Evolutionary conservation across 139 green algal species (phyloP).

Genomic region (Chlamydomonas incerta): DNA sequence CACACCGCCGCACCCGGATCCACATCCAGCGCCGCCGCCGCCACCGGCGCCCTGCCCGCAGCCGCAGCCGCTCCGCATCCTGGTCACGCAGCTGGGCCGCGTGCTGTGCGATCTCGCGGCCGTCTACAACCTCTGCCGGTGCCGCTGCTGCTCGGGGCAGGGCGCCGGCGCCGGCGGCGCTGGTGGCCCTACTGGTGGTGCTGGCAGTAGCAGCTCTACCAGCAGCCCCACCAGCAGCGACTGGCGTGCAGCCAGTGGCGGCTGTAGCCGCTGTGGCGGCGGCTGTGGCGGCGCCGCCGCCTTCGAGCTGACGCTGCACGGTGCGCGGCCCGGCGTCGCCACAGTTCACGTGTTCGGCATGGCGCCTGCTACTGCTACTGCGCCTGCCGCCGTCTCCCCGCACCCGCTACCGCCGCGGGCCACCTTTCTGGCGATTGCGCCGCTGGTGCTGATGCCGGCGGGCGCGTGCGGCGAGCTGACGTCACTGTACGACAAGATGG

Average conservation of each 20-base stretch:
- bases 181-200: no score
- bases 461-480: background rate
- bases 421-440: constrained; percentile 1
- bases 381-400: no score
- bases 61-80: background rate
- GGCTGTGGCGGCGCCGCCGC: background rate
- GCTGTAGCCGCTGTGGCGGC: background rate
- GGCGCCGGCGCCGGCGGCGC: background rate
- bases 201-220: no score
- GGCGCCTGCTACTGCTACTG: no score
- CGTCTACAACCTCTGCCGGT: background rate
- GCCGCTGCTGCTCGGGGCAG: no score
- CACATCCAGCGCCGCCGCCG: background rate
- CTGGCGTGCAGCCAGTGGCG: no score
- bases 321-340: background rate
- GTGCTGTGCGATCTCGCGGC: background rate
- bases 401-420: no score
- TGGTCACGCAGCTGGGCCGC: background rate
- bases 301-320: background rate
- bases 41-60: background rate
- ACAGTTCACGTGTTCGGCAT: constrained; percentile 10
- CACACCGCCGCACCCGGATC: no score
- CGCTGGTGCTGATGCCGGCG: background rate
- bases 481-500: constrained; percentile 21
- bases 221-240: no score